These are phyloP conservation scores for Vaccinium myrtillus DNA, from an alignment of 148 eudicot species.

Conservation along the genomic window DNA sequence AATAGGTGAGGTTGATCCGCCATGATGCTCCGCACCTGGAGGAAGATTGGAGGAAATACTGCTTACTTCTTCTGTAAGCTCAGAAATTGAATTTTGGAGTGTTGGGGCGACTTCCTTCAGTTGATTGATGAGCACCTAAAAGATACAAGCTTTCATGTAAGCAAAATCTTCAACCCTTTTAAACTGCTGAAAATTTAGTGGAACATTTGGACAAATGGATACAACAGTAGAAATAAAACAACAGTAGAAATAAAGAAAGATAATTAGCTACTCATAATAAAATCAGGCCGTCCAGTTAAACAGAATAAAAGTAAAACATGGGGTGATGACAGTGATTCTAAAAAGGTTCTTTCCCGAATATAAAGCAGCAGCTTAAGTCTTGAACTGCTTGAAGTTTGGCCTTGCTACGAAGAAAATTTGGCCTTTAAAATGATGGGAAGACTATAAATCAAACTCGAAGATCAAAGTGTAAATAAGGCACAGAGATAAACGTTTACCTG, in stretches of 20 bases:
- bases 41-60: conserved; percentile 63
- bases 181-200: neutral
- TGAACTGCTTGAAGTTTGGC: neutral
- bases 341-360: neutral
- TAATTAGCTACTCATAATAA: neutral
- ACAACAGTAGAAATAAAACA: neutral
- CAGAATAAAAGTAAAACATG: neutral
- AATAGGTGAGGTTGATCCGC: conserved; percentile 54
- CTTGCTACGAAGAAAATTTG: neutral
- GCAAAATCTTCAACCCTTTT: neutral
- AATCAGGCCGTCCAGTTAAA: neutral
- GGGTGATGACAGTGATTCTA: neutral
- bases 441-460: neutral
- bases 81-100: conserved; percentile 76
- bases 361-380: neutral
- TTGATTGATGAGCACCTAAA: conserved; percentile 81
- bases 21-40: conserved; percentile 40
- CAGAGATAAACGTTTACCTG: conserved; percentile 44
- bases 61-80: conserved; percentile 79
- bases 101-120: conserved; percentile 90
- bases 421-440: neutral
- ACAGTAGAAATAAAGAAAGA: neutral
- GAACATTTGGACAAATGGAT: neutral
- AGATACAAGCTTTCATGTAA: neutral
- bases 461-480: neutral